phyloP scores from a whole-genome alignment of 2,329 filamentous ascomycete genomes.

The Calonectria pteridis region DNA sequence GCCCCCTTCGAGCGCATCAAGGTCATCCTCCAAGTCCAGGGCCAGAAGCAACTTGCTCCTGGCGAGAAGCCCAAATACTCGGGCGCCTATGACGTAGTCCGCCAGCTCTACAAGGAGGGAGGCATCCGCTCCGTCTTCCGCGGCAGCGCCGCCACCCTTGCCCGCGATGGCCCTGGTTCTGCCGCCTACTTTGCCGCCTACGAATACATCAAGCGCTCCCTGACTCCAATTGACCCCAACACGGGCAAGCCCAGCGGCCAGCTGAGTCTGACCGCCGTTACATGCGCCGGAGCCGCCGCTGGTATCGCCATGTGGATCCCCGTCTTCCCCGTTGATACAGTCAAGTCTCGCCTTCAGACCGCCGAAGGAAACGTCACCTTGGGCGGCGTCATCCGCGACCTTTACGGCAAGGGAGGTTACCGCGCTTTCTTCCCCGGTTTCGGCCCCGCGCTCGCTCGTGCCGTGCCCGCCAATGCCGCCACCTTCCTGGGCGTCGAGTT shows the following conservation, averaged over 20 bases:
- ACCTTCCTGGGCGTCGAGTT: constrained; percentile 91
- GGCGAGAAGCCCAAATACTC: constrained; percentile 94
- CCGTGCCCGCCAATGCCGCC: constrained; percentile 95
- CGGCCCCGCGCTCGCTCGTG: constrained; percentile 90
- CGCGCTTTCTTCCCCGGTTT: constrained; percentile 98
- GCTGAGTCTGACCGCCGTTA: constrained; percentile 84
- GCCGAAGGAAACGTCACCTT: constrained; percentile 88
- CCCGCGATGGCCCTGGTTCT: constrained; percentile 90
- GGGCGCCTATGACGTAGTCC: constrained; percentile 89
- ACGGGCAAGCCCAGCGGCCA: constrained; percentile 80
- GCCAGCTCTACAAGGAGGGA: constrained; percentile 92
- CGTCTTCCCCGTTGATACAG: constrained; percentile 96
- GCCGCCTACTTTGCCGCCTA: constrained; percentile 98
- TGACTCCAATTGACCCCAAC: constrained; percentile 85
- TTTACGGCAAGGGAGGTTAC: constrained; percentile 86
- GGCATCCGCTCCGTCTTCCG: constrained; percentile 94
- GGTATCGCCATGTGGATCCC: constrained; percentile 99
- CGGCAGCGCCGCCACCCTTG: constrained; percentile 89
- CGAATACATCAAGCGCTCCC: constrained; percentile 89
- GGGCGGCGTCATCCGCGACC: constrained; percentile 79
- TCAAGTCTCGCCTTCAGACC: constrained; percentile 94
- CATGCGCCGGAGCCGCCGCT: constrained; percentile 87
- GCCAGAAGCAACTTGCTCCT: constrained; percentile 87
- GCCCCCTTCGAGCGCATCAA: constrained; percentile 99
- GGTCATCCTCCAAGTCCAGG: constrained; percentile 97